Conservation (phyloP, 768 basidiomycete species). For the Boletus barrowsii region DNA sequence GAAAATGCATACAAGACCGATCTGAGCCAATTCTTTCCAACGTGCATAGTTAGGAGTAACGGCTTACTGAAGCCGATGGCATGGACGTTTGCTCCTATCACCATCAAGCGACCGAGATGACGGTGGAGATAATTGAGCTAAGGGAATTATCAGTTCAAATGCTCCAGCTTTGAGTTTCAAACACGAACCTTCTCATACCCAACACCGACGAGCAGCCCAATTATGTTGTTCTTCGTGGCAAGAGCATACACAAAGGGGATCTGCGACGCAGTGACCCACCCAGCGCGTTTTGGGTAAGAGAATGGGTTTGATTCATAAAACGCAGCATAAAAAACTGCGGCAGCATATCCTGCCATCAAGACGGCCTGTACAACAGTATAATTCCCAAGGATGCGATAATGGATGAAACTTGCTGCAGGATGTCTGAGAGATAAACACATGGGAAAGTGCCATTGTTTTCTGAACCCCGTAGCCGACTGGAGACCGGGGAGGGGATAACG, state of each 20-base stretch:
- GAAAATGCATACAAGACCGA: neutral
- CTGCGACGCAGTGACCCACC: slow-evolving; percentile 58
- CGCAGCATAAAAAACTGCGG: slow-evolving; percentile 42
- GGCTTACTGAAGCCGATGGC: slow-evolving; percentile 52
- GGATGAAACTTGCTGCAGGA: slow-evolving; percentile 40
- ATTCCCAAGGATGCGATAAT: slow-evolving; percentile 41
- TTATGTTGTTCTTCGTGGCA: slow-evolving; percentile 66
- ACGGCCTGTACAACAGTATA: slow-evolving; percentile 49
- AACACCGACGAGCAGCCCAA: slow-evolving; percentile 54
- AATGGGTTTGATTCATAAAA: slow-evolving; percentile 54
- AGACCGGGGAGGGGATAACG: neutral
- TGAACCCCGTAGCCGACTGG: neutral
- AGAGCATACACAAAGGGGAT: slow-evolving; percentile 64
- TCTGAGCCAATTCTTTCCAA: neutral
- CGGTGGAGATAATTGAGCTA: slow-evolving; percentile 78
- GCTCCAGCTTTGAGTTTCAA: neutral
- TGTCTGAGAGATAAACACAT: slow-evolving; percentile 42
- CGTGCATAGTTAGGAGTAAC: neutral
- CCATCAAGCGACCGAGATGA: slow-evolving; percentile 56
- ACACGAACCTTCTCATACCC: slow-evolving; percentile 65
- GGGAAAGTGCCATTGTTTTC: slow-evolving; percentile 31
- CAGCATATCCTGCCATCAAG: slow-evolving; percentile 47
- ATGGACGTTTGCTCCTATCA: slow-evolving; percentile 59
- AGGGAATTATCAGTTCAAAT: neutral
- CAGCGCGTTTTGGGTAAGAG: slow-evolving; percentile 43